These are phyloP conservation scores for Venturia oleaginea DNA, from an alignment of 2,329 filamentous ascomycete species.

Conservation along the genomic window DNA sequence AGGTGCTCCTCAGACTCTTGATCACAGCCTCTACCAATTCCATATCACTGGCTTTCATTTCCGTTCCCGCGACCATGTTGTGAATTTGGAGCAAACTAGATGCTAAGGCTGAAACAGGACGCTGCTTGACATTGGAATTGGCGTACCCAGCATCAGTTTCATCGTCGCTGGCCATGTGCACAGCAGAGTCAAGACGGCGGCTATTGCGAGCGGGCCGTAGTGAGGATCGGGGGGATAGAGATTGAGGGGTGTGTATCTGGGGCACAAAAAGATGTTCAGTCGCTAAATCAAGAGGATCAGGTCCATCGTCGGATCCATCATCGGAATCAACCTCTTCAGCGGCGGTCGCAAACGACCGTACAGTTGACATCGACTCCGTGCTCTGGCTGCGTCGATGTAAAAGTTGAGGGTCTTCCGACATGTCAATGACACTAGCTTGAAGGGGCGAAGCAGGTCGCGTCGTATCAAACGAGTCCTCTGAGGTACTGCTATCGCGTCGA, in stretches of 20 bases:
- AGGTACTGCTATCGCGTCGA: slow-evolving; percentile 34
- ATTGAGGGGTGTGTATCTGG: neutral
- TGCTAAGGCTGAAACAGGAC: neutral
- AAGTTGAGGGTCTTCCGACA: neutral
- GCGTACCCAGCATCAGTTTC: neutral
- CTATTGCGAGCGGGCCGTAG: neutral
- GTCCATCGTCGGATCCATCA: slow-evolving; percentile 11
- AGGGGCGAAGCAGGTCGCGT: slow-evolving; percentile 26
- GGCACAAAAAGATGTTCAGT: neutral
- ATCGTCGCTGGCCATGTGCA: neutral
- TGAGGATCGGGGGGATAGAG: neutral
- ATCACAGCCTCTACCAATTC: slow-evolving; percentile 10
- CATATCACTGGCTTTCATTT: neutral
- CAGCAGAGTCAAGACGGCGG: slow-evolving; percentile 3
- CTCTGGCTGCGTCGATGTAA: slow-evolving; percentile 14
- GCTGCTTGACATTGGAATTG: neutral
- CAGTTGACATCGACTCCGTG: slow-evolving; percentile 15
- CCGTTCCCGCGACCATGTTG: neutral
- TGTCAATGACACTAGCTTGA: neutral
- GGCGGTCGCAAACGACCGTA: slow-evolving; percentile 14
- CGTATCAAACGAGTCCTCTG: slow-evolving; percentile 43
- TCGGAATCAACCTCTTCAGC: slow-evolving; percentile 10
- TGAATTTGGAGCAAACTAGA: slow-evolving; percentile 1
- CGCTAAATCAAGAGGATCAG: slow-evolving; percentile 9
- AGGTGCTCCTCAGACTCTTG: slow-evolving; percentile 6